Evolutionary conservation across 2,329 filamentous ascomycete species (phyloP), one percentile per base, ranked within the genome.

Genomic region (Cercospora sp.): DNA sequence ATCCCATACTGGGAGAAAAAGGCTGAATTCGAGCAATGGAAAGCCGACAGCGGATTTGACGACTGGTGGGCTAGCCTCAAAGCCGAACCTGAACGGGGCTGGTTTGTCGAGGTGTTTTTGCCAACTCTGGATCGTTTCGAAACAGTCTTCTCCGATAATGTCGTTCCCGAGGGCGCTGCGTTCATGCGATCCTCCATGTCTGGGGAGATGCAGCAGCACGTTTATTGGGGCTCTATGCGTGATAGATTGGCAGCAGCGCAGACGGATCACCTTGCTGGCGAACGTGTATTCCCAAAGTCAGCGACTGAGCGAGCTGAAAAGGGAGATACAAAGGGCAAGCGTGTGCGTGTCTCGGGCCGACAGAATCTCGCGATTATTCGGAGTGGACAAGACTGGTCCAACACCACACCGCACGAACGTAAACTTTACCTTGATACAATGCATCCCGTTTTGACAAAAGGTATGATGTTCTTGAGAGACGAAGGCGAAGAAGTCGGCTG

Each of bases 191-290:
- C 78, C 5, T 67, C 68, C 2, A 73, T 81, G 4, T 80, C 77
- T 18, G 80, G 79, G 0, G 75, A 76, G 31, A 74, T 84, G 16
- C 70, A 76, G 42, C 80, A 83, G 72, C 82, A 84, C 69, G 80
- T 76, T 1, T 84, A 83, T 69, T 83, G 81, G 81, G 82, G 81
- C 2, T 82, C 80, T 70, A 82, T 83, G 81, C 77, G 81, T 13
- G 81, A 84, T 68, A 78, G 82, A 4, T 66, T 83, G 13, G 75
- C 82, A 3, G 72, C 73, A 2, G 74, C 78, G 5, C 82, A 83
- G 69, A 71, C 66, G 13, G 66, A 72, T 53, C 63, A 51, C 10
- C 57, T 70, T 10, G 12, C 55, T 23, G 69, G 78, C 74, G 26
- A 69, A 78, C 82, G 69, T 64, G 67, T 3, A 70, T 83, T 65